Percentiles rank a stretch among this genome's conserved stretches.
Conservation (phyloP, 2,329 filamentous ascomycete genomes). For the Rutstroemia sp. region DNA sequence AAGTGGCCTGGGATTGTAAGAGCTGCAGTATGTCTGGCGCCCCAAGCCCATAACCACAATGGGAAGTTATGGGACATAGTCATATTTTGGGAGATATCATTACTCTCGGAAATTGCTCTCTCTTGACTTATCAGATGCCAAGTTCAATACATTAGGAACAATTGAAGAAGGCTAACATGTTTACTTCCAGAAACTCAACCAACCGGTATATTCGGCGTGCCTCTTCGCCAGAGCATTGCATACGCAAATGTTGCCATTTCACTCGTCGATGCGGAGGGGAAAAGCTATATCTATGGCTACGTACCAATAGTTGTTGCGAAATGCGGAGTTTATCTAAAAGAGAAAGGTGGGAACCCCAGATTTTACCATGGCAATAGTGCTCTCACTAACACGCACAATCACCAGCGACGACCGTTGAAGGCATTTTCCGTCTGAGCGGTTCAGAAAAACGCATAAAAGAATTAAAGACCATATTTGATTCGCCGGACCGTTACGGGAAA, state of each 20-base stretch:
- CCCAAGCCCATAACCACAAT: too few relatives aligned
- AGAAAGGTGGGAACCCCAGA: slow-evolving; percentile 66
- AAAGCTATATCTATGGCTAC: slow-evolving; percentile 97
- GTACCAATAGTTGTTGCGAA: slow-evolving; percentile 98
- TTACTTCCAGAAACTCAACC: slow-evolving; percentile 29
- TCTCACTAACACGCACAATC: slow-evolving; percentile 8
- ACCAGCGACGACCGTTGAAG: slow-evolving; percentile 84
- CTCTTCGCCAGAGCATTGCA: slow-evolving; percentile 86
- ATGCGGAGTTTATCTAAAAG: slow-evolving; percentile 93
- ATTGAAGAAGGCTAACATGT: slow-evolving; percentile 17
- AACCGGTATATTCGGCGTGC: slow-evolving; percentile 88
- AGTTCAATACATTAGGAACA: neutral
- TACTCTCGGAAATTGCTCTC: too few relatives aligned
- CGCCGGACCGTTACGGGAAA: slow-evolving; percentile 91
- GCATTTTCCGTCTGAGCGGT: slow-evolving; percentile 91
- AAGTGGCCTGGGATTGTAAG: neutral
- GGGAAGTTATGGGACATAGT: too few relatives aligned
- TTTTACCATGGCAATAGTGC: neutral
- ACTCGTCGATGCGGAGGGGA: slow-evolving; percentile 81
- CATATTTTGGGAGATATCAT: too few relatives aligned
- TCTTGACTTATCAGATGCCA: neutral
- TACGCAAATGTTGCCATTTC: slow-evolving; percentile 99
- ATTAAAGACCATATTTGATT: slow-evolving; percentile 84
- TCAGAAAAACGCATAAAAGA: slow-evolving; percentile 99
- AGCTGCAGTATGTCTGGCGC: slow-evolving; percentile 4